These are phyloP conservation scores for Ampelomyces quisqualis DNA, from an alignment of 2,329 filamentous ascomycete genomes.

Conservation along the genomic window DNA sequence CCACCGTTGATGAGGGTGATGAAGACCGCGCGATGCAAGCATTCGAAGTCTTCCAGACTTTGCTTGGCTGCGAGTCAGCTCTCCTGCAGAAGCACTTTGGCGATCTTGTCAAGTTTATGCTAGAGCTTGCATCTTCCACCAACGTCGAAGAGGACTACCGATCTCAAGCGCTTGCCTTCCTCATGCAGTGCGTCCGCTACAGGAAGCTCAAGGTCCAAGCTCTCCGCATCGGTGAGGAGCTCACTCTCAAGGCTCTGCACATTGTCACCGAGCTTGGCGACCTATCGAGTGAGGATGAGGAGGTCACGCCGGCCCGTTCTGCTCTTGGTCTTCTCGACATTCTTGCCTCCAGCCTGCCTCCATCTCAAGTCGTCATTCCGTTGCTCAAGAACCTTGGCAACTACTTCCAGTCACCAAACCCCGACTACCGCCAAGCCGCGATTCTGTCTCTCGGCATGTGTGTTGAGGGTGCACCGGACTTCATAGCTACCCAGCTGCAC, in stretches of 20 bases:
- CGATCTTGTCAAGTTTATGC: slow-evolving; percentile 91
- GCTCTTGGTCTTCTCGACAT: slow-evolving; percentile 87
- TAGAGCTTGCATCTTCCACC: slow-evolving; percentile 76
- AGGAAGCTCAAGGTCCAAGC: slow-evolving; percentile 94
- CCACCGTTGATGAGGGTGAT: slow-evolving; percentile 73
- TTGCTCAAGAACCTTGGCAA: slow-evolving; percentile 81
- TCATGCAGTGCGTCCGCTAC: slow-evolving; percentile 89
- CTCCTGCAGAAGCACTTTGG: slow-evolving; percentile 83
- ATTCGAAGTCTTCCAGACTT: slow-evolving; percentile 96
- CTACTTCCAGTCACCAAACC: slow-evolving; percentile 73
- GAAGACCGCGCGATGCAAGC: slow-evolving; percentile 87
- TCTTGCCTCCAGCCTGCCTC: slow-evolving; percentile 82
- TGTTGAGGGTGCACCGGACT: slow-evolving; percentile 95
- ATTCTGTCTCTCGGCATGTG: slow-evolving; percentile 91
- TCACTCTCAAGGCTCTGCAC: slow-evolving; percentile 84
- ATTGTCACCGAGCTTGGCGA: slow-evolving; percentile 88
- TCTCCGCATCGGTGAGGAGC: slow-evolving; percentile 79
- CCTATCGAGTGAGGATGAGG: slow-evolving; percentile 71
- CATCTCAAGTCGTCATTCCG: slow-evolving; percentile 90
- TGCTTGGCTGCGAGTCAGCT: slow-evolving; percentile 84
- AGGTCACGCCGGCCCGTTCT: slow-evolving; percentile 79
- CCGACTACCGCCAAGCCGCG: slow-evolving; percentile 82
- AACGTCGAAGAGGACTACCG: slow-evolving; percentile 80
- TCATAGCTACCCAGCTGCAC: slow-evolving; percentile 88
- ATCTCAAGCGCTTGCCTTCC: slow-evolving; percentile 86